Evolutionary conservation across 2,329 filamentous ascomycete species (phyloP).

Genomic region (Alternaria incomplexa): DNA sequence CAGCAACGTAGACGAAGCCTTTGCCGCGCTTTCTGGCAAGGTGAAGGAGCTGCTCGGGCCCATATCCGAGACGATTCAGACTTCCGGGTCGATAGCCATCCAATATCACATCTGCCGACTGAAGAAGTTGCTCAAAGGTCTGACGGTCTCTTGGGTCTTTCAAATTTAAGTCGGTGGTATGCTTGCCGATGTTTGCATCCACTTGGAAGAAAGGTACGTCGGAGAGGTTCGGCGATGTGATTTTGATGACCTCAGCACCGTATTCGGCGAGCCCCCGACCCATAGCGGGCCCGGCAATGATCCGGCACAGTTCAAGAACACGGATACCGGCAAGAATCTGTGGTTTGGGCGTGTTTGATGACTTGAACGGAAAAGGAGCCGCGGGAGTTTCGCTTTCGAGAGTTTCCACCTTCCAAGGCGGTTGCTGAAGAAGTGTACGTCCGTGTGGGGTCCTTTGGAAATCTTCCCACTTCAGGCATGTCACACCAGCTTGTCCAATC

Average conservation of each 20-base stretch:
- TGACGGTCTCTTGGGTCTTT: conserved; percentile 60
- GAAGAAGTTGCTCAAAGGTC: conserved; percentile 65
- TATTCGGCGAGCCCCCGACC: conserved; percentile 75
- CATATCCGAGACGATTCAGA: conserved; percentile 68
- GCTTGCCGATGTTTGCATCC: conserved; percentile 75
- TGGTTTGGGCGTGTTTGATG: conserved; percentile 45
- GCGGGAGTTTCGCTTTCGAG: conserved; percentile 60
- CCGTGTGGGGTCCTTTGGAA: conserved; percentile 51
- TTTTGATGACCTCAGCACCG: conserved; percentile 75
- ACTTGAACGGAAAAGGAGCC: conserved; percentile 53
- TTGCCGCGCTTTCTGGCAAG: conserved; percentile 62
- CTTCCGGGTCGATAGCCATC: conserved; percentile 74
- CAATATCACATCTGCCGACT: conserved; percentile 68
- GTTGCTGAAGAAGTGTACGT: conserved; percentile 47
- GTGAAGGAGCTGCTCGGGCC: conserved; percentile 60
- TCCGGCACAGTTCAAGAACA: conserved; percentile 75
- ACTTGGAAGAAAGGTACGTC: conserved; percentile 77
- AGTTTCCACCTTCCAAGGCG: conserved; percentile 57
- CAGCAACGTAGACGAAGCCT: conserved; percentile 71
- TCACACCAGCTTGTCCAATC: conserved; percentile 52
- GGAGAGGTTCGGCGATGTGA: conserved; percentile 70
- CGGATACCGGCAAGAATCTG: conserved; percentile 65
- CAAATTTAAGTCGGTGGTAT: conserved; percentile 68
- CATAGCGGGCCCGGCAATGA: conserved; percentile 78
- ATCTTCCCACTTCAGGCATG: conserved; percentile 50